These are phyloP conservation scores for Thermothielavioides terrestris DNA, from an alignment of 495 filamentous ascomycete genomes.

Conservation along the genomic window DNA sequence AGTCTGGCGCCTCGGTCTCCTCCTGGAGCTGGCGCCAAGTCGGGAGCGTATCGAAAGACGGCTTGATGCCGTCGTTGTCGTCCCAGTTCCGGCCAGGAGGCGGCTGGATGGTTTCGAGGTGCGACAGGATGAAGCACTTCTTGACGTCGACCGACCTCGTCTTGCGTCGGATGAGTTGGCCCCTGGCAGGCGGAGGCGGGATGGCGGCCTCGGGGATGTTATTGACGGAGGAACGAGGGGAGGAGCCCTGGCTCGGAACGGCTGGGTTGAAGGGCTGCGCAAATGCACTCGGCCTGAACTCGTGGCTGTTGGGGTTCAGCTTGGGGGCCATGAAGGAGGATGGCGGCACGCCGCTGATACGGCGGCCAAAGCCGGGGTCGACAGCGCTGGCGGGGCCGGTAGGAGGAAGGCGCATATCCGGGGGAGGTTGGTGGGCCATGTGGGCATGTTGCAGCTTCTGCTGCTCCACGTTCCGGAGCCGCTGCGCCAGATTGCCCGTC, in stretches of 20 bases:
- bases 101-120: constrained; percentile 69
- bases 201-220: constrained; percentile 36
- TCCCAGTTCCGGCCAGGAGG: constrained; percentile 53
- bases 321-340: constrained; percentile 49
- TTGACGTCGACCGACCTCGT: constrained; percentile 50
- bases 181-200: constrained; percentile 46
- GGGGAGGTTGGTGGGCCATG: constrained; percentile 28
- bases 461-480: constrained; percentile 38
- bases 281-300: constrained; percentile 76
- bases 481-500: constrained; percentile 32
- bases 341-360: constrained; percentile 35
- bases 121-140: constrained; percentile 49
- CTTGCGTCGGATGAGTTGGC: constrained; percentile 48
- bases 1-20: constrained; percentile 53
- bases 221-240: constrained; percentile 49
- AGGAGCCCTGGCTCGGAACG: constrained; percentile 54
- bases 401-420: constrained; percentile 42
- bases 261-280: constrained; percentile 72
- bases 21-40: constrained; percentile 61
- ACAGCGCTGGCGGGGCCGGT: constrained; percentile 44
- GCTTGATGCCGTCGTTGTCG: constrained; percentile 66
- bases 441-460: constrained; percentile 35
- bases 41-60: constrained; percentile 67
- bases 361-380: constrained; percentile 39
- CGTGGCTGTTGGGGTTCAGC: constrained; percentile 73